Conservation (phyloP, 768 basidiomycete genomes). For the Pulveroboletus sp. region DNA sequence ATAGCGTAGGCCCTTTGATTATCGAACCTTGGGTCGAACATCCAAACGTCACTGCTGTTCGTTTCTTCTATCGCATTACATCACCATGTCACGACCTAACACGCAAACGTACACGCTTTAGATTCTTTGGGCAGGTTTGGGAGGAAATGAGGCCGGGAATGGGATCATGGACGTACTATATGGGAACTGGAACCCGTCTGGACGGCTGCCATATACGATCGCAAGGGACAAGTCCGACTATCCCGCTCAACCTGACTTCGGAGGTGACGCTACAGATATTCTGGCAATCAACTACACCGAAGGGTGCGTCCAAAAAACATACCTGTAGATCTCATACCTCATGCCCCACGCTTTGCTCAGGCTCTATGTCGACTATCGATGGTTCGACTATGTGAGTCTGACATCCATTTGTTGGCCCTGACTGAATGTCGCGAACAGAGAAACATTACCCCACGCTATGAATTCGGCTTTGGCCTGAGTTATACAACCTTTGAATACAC, state of each 20-base stretch:
- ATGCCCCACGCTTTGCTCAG: constrained; percentile 20
- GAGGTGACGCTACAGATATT: constrained; percentile 27
- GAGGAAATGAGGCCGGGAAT: constrained; percentile 78
- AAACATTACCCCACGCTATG: constrained; percentile 76
- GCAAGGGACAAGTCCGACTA: constrained; percentile 57
- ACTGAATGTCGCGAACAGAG: constrained; percentile 32
- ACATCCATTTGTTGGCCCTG: not conserved
- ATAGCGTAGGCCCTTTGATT: constrained; percentile 72
- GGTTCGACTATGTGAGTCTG: constrained; percentile 60
- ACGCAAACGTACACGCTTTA: constrained; percentile 10
- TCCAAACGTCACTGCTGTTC: constrained; percentile 66
- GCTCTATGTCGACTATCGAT: constrained; percentile 69
- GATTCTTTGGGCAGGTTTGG: constrained; percentile 49
- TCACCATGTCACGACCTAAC: too few relatives aligned
- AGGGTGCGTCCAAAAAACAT: constrained; percentile 16
- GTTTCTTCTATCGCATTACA: constrained; percentile 19
- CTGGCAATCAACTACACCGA: constrained; percentile 64
- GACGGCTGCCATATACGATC: constrained; percentile 69
- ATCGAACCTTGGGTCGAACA: constrained; percentile 73
- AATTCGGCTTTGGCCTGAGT: constrained; percentile 88
- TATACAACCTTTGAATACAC: constrained; percentile 81
- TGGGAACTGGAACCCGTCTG: constrained; percentile 73
- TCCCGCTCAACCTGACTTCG: constrained; percentile 37
- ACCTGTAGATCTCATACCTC: not conserved
- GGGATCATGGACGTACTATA: constrained; percentile 78